Percentiles rank a stretch among this genome's conserved stretches.
These are phyloP conservation scores for Cyberlindnera mississippiensis DNA, from an alignment of 805 yeast genomes.

Conservation along the genomic window DNA sequence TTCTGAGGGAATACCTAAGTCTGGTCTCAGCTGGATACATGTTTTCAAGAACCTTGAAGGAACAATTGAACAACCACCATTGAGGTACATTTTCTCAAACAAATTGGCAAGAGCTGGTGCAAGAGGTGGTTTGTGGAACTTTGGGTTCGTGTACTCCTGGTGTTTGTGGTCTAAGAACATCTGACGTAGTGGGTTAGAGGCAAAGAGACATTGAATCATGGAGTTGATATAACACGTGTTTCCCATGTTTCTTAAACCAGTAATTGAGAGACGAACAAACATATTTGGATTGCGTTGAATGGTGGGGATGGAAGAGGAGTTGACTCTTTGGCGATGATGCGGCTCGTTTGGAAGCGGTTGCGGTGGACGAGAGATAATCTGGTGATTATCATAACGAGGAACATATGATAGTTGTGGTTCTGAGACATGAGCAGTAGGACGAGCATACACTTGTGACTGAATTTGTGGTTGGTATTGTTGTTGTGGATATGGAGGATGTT, in stretches of 20 bases:
- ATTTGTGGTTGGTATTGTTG: not conserved
- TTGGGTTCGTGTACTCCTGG: slow-evolving; percentile 38
- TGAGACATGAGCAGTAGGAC: slow-evolving; percentile 7
- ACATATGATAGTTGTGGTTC: slow-evolving; percentile 1
- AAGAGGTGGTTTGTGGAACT: slow-evolving; percentile 29
- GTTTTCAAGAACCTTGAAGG: slow-evolving; percentile 60
- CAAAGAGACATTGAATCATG: slow-evolving; percentile 67
- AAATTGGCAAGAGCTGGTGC: slow-evolving; percentile 51
- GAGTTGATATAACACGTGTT: slow-evolving; percentile 76
- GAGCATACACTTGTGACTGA: slow-evolving; percentile 5
- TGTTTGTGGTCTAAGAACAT: slow-evolving; percentile 45
- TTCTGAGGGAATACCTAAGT: slow-evolving; percentile 62
- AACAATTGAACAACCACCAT: slow-evolving; percentile 59
- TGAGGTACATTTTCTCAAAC: slow-evolving; percentile 52
- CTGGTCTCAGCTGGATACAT: slow-evolving; percentile 54
- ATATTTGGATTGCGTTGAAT: slow-evolving; percentile 34
- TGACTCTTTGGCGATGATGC: slow-evolving; percentile 14
- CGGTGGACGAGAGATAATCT: too few relatives aligned
- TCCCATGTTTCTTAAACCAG: slow-evolving; percentile 65
- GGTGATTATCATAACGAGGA: slow-evolving; percentile 4
- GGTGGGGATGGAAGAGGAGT: slow-evolving; percentile 30
- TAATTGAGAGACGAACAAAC: slow-evolving; percentile 44
- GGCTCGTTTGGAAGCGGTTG: too few relatives aligned
- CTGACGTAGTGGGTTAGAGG: slow-evolving; percentile 43
- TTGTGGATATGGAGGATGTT: too few relatives aligned